phyloP scores from a whole-genome alignment of 768 basidiomycete genomes.

The Boletus subcaerulescens region DNA sequence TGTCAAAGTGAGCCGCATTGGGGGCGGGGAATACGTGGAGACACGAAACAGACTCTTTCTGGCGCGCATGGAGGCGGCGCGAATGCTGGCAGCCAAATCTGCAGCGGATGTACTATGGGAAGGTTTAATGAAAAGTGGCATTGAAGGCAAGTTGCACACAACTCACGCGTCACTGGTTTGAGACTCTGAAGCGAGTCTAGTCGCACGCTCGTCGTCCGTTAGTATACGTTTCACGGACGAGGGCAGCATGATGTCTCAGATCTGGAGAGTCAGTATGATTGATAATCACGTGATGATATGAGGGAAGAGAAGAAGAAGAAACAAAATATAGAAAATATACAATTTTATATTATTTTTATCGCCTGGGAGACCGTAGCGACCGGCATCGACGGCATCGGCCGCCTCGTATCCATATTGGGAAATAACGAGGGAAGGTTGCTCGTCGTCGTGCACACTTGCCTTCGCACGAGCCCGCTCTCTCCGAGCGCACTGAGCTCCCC shows the following conservation, averaged over 20 bases:
- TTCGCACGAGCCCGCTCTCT: constrained; percentile 25
- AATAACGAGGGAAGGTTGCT: constrained; percentile 3
- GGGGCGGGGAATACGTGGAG: constrained; percentile 16
- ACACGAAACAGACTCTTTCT: constrained; percentile 51
- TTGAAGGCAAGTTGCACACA: constrained; percentile 7
- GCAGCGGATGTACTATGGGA: constrained; percentile 37
- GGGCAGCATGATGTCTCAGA: constrained; percentile 14
- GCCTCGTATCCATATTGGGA: constrained; percentile 10
- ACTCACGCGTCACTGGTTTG: constrained; percentile 26
- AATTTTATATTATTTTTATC: neutral
- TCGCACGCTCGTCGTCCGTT: constrained; percentile 31
- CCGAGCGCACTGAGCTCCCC: constrained; percentile 23
- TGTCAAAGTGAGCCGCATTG: constrained; percentile 27
- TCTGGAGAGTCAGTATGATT: too few species aligned
- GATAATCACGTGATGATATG: constrained; percentile 6
- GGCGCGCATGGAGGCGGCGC: constrained; percentile 54
- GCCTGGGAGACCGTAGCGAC: neutral
- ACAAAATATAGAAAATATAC: neutral
- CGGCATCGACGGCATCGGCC: constrained; percentile 13
- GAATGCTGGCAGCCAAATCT: constrained; percentile 53
- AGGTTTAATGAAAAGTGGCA: constrained; percentile 10
- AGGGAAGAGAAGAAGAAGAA: too few species aligned
- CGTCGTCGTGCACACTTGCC: constrained; percentile 7
- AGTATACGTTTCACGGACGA: constrained; percentile 35
- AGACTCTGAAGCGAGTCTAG: constrained; percentile 20